These are phyloP conservation scores for Nicotiana attenuata DNA, from an alignment of 257 asterid species.

Conservation along the genomic window DNA sequence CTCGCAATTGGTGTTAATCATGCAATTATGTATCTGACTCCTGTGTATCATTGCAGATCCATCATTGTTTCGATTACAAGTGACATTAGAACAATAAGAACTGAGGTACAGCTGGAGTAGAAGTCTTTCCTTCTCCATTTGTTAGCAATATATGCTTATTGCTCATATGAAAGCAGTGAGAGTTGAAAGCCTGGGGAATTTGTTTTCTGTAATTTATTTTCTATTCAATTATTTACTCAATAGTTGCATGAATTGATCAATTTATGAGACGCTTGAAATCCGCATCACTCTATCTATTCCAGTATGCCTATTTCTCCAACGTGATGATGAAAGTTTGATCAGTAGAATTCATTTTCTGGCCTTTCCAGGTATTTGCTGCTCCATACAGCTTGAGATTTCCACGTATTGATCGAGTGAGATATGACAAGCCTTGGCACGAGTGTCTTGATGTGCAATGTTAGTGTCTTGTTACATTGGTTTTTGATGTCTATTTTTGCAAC, in stretches of 20 bases:
- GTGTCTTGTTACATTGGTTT: constrained; percentile 26
- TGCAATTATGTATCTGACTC: constrained; percentile 24
- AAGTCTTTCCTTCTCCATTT: background rate
- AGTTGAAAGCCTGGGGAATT: background rate
- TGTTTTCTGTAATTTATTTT: constrained; percentile 2
- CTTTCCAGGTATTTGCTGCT: constrained; percentile 87
- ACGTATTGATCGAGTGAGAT: constrained; percentile 87
- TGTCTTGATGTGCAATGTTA: constrained; percentile 92
- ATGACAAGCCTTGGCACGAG: constrained; percentile 98
- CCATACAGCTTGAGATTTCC: constrained; percentile 98
- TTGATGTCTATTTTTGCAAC: constrained; percentile 3
- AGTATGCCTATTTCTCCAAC: background rate
- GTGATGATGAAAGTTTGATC: constrained; percentile 2
- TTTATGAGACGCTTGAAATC: background rate
- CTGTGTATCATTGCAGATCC: constrained; percentile 48
- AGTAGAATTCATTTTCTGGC: constrained; percentile 6
- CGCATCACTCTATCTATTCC: background rate
- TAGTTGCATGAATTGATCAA: background rate
- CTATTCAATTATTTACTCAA: background rate
- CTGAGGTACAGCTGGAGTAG: constrained; percentile 58
- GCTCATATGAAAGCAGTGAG: background rate
- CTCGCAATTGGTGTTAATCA: background rate
- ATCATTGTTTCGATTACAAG: constrained; percentile 84
- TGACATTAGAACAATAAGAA: constrained; percentile 90
- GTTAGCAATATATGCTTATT: background rate